Base-by-base conservation (phyloP, 2,329 filamentous ascomycete genomes). In the Verruconis gallopava region DNA sequence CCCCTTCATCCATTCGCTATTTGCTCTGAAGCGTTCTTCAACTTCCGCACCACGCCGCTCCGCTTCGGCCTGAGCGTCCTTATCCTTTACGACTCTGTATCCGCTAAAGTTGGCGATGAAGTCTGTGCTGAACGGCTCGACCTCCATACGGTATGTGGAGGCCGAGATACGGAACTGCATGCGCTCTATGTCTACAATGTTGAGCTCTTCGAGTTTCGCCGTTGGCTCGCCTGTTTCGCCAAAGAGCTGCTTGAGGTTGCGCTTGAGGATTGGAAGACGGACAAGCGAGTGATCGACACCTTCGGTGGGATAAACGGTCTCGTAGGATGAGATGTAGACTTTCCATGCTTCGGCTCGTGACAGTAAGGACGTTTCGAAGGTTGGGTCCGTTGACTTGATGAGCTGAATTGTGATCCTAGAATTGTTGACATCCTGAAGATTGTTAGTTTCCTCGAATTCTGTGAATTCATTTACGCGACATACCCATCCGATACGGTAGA, bases 291-390 rank as follows among this genome's bases (percentile, higher is more conserved):
- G 25, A 5, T 30, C 14, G 34, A 69, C 55, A 34, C 61, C 60
- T 41, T 65, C 69, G 0, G 91, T 98, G 2, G 85, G 83, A 54
- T 94, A 85, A 18, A 88, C 74, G 48, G 85, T 84, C 50, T 85
- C 83, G 60, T 83, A 96, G 0, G 88, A 86, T 14, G 89, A 88
- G 44, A 94, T 85, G 58, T 98, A 98, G 64, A 93, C 93, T 52
- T 89, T 84, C 91, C 91, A 98, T 30, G 77, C 67, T 47, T 71
- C 70, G 49, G 77, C 71, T 3, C 67, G 62, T 40, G 68, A 71
- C 18, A 77, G 72, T 47, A 85, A 79, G 44, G 80, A 79, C 39
- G 79, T 75, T 55, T 91, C 81, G 67, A 94, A 69, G 0, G 75
- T 78, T 1, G 69, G 80, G 50, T 94, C 85, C 50, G 93, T 85